Conservation (phyloP, 2,329 filamentous ascomycete genomes). For the Fusarium goolgardi region DNA sequence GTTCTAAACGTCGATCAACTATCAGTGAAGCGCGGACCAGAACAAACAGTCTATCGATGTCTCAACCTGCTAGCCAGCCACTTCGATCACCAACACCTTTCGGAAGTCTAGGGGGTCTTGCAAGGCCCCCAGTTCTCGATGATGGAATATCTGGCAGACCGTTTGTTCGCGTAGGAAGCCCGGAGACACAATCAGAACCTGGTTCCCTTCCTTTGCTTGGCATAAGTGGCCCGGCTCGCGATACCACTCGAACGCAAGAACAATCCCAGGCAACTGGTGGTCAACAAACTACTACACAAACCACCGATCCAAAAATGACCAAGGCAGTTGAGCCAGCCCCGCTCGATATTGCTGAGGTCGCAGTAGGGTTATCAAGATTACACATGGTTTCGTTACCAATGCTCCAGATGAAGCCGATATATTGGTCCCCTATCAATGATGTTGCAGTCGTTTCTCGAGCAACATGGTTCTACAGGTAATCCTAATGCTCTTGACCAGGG, state of each 20-base stretch:
- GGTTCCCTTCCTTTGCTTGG: conserved; percentile 22
- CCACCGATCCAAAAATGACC: conserved; percentile 13
- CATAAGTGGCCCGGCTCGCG: conserved; percentile 10
- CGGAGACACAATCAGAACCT: conserved; percentile 45
- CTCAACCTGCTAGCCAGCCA: conserved; percentile 36
- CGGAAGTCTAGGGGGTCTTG: conserved; percentile 32
- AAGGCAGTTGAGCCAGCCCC: conserved; percentile 17
- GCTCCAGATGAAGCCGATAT: conserved; percentile 93
- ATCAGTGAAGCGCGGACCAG: conserved; percentile 27
- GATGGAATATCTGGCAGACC: conserved; percentile 67
- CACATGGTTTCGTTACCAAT: conserved; percentile 88
- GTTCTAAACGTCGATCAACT: conserved; percentile 31
- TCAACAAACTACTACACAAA: conserved; percentile 20
- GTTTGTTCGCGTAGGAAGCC: conserved; percentile 61
- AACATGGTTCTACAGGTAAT: conserved; percentile 92
- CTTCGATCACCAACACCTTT: conserved; percentile 42
- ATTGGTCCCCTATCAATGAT: conserved; percentile 96
- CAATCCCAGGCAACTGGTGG: conserved; percentile 4
- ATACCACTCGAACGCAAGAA: conserved; percentile 12
- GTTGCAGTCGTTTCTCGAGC: conserved; percentile 83
- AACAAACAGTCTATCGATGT: conserved; percentile 33
- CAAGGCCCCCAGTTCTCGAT: conserved; percentile 49
- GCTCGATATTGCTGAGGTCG: conserved; percentile 66
- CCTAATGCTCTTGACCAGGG: neutral
- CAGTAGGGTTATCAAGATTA: conserved; percentile 89